A percentile compares a stretch with the other conserved stretches of the same genome.
Conservation (phyloP, 306 rosid genomes). For the Myrica gale region DNA sequence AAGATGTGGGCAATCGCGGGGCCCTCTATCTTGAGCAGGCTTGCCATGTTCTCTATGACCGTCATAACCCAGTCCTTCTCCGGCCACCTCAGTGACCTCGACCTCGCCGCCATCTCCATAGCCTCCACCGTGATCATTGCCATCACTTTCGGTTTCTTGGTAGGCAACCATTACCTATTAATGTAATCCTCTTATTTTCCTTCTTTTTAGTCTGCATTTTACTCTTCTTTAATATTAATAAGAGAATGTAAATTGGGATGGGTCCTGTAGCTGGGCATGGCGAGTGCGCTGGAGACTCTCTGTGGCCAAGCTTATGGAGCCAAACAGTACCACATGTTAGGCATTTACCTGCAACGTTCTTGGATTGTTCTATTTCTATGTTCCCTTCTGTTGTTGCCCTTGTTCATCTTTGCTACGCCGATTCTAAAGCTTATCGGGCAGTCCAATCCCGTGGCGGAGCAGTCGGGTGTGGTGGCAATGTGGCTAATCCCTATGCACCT, state of each 20-base stretch:
- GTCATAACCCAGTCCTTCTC: conserved; percentile 61
- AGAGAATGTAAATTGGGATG: no score
- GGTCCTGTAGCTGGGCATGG: no score
- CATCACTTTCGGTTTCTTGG: conserved; percentile 65
- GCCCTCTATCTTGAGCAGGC: conserved; percentile 73
- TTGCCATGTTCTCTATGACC: conserved; percentile 70
- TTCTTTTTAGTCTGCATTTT: neutral
- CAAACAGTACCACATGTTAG: no score
- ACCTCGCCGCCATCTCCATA: conserved; percentile 68
- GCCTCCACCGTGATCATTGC: conserved; percentile 62
- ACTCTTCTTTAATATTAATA: neutral
- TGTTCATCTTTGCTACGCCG: no score
- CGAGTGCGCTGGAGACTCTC: no score
- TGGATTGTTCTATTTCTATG: no score
- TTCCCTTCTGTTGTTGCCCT: no score
- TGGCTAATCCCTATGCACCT: conserved; percentile 63
- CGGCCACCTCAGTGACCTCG: conserved; percentile 62
- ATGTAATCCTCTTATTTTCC: neutral
- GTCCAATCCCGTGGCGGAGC: no score
- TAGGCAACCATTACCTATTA: neutral
- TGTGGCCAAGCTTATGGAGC: no score
- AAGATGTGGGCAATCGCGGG: conserved; percentile 62
- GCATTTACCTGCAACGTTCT: no score
- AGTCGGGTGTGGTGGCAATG: neutral
- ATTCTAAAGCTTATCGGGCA: no score